phyloP scores from a whole-genome alignment of 768 basidiomycete species.

The Steccherinum ochraceum region DNA sequence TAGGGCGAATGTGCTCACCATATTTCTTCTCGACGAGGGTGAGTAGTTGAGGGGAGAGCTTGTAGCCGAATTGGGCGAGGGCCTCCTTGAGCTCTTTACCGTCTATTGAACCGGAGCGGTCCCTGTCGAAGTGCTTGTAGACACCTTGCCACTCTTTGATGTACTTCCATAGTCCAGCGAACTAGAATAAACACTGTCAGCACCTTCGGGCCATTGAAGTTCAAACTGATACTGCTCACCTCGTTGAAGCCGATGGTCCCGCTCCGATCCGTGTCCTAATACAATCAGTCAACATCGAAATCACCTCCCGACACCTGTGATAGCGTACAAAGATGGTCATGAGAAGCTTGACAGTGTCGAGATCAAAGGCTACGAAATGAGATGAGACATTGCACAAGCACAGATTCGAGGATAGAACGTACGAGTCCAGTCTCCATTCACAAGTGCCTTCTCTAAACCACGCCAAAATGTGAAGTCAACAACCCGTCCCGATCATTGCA shows the following conservation, averaged over 20 bases:
- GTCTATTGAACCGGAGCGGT: constrained; percentile 77
- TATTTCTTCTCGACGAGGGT: constrained; percentile 73
- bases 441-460: constrained; percentile 40
- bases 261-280: constrained; percentile 61
- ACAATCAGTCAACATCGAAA: neutral
- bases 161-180: constrained; percentile 76
- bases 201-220: neutral
- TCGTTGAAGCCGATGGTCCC: constrained; percentile 80
- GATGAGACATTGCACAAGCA: neutral
- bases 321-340: constrained; percentile 72
- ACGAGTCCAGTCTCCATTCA: constrained; percentile 75
- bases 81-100: constrained; percentile 60
- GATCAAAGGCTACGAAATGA: constrained; percentile 56
- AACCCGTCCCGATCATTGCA: constrained; percentile 21
- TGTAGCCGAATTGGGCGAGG: constrained; percentile 72
- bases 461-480: neutral
- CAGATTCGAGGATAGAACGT: constrained; percentile 24
- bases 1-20: constrained; percentile 43
- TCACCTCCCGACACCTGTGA: neutral
- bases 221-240: constrained; percentile 30
- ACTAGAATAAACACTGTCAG: constrained; percentile 28
- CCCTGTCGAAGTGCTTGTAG: constrained; percentile 80
- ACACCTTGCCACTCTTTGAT: constrained; percentile 87
- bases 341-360: constrained; percentile 81
- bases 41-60: constrained; percentile 61